Base-by-base conservation (phyloP, 331 rosid species). In the Quercus phellos region DNA sequence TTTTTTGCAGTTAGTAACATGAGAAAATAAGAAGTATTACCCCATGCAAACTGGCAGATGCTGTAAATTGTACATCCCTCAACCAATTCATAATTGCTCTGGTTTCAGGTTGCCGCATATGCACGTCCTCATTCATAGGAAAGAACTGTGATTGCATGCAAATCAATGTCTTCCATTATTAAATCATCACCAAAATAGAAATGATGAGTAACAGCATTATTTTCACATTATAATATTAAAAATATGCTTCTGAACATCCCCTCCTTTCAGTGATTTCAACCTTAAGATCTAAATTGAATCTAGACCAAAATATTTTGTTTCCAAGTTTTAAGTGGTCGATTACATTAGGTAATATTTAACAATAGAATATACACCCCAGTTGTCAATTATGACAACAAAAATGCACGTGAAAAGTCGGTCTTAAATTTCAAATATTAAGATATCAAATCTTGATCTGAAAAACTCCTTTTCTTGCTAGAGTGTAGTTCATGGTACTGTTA, bases 31-130 rank as follows among this genome's bases (percentile, higher is more conserved):
- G 61, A 82, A 77, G 73, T 29, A 78, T 53, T 90, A 94, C 99
- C 99, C 99, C 99, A 79, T 94, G 99, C 85, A 94, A 90, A 81
- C 90, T 92, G 89, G 99, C 98, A 87, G 99, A 94, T 79, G 93
- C 99, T 60, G 96, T 90, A 78, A 94, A 94, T 69, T 75, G 91
- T 78, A 85, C 84, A 53, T 90, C 90, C 82, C 89, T 85, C 87
- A 82, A 76, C 99, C 99, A 92, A 75, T 84, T 90, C 92, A 92
- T 94, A 51, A 94, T 87, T 56, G 99, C 99, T 81, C 82, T 89
- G 68, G 99, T 92, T 88, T 94, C 99, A 58, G 97, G 99, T 81
- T 94, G 96, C 58, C 89, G 91, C 51, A 70, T 75, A 81, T 77
- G 73, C 84, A 78, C 91, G 38, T 92, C 89, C 32, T 92, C 78